These are phyloP conservation scores for Chrysosporium queenslandicum DNA, from an alignment of 2,329 filamentous ascomycete genomes.

Conservation along the genomic window DNA sequence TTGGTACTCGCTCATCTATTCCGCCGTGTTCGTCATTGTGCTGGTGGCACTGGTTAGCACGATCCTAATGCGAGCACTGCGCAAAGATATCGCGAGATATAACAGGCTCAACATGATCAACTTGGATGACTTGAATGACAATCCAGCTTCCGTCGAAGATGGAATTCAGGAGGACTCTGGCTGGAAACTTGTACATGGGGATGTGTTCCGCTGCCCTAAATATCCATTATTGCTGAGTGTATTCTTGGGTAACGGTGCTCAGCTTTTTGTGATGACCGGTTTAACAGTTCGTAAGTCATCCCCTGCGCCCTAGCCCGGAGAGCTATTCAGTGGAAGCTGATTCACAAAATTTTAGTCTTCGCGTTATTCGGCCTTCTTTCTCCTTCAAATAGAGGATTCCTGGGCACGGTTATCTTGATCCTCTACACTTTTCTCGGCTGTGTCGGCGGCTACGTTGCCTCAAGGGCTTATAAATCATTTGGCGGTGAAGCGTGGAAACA, in stretches of 20 bases:
- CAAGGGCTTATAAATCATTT: slow-evolving; percentile 89
- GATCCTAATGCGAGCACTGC: slow-evolving; percentile 76
- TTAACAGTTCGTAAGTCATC: slow-evolving; percentile 60
- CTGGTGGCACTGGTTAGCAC: slow-evolving; percentile 83
- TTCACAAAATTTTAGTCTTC: slow-evolving; percentile 49
- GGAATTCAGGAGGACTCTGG: slow-evolving; percentile 95
- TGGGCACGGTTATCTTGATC: slow-evolving; percentile 86
- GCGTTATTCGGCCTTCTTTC: slow-evolving; percentile 90
- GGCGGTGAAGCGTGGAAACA: slow-evolving; percentile 88
- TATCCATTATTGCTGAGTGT: slow-evolving; percentile 76
- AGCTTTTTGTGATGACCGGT: slow-evolving; percentile 95
- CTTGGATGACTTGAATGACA: slow-evolving; percentile 77
- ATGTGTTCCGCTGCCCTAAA: slow-evolving; percentile 84
- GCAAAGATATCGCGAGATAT: slow-evolving; percentile 93
- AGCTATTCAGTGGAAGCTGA: slow-evolving; percentile 11
- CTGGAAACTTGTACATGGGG: slow-evolving; percentile 96
- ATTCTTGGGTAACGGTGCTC: slow-evolving; percentile 82
- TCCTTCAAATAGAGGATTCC: slow-evolving; percentile 85
- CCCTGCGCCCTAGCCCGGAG: background rate
- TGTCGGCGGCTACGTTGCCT: slow-evolving; percentile 80
- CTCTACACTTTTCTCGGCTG: slow-evolving; percentile 90
- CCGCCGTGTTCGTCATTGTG: slow-evolving; percentile 87
- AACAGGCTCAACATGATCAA: slow-evolving; percentile 75
- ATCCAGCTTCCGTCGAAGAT: slow-evolving; percentile 65
- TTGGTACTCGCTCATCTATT: slow-evolving; percentile 97